Base-by-base conservation (phyloP, 2,329 filamentous ascomycete species). In the Ophiosphaerella herpotricha region DNA sequence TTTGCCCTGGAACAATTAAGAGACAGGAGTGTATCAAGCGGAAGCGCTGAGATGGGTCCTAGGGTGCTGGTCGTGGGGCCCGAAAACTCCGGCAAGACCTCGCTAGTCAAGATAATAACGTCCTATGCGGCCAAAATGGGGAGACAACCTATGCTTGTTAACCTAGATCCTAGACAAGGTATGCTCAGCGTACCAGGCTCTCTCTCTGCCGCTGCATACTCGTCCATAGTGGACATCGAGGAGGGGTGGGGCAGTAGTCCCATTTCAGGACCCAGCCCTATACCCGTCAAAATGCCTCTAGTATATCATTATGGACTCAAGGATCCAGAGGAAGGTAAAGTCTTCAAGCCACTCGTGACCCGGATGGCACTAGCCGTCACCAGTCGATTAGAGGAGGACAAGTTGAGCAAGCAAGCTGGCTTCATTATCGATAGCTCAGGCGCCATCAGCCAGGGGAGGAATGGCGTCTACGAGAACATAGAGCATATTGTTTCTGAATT, bases 231-330 rank as follows among this genome's bases (percentile, higher is more conserved):
- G 76, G 93, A 97, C 72, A 82, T 96, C 1, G 89, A 93, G 64
- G 87, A 91, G 54, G 90, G 89, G 7, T 97, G 91, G 86, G 94
- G 94, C 8, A 90, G 84, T 59, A 92, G 90, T 61, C 92, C 93
- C 0, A 96, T 92, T 63, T 95, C 89, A 58, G 94, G 93, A 0
- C 92, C 94, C 0, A 94, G 88, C 61, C 84, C 86, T 0, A 86
- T 96, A 14, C 92, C 93, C 0, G 90, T 96, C 44, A 97, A 97
- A 78, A 80, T 96, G 62, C 94, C 94, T 5, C 77, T 99, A 46
- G 91, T 93, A 24, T 96, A 96, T 70, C 90, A 91, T 73, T 96
- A 90, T 71, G 93, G 94, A 13, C 79, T 88, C 55, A 80, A 84
- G 44, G 85, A 80, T 54, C 83, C 90, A 0, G 87, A 91, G 60